These are phyloP conservation scores for Xerocomus potaroensis DNA, from an alignment of 768 basidiomycete species.

Conservation along the genomic window DNA sequence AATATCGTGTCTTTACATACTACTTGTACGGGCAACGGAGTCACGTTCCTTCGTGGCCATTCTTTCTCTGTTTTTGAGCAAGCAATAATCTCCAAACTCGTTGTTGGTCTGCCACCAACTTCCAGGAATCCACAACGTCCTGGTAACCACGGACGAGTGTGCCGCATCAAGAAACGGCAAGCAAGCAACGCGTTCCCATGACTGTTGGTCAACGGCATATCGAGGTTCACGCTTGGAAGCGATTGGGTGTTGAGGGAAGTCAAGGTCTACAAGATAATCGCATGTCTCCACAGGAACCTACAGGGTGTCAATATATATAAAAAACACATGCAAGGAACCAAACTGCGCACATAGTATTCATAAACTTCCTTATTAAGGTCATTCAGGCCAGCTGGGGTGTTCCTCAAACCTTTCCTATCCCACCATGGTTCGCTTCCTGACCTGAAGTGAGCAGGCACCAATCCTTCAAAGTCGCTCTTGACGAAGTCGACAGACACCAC, in stretches of 20 bases:
- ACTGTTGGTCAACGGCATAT: conserved; percentile 57
- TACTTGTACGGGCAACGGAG: conserved; percentile 9
- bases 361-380: conserved; percentile 80
- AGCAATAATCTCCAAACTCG: conserved; percentile 86
- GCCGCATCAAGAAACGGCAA: conserved; percentile 77
- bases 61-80: conserved; percentile 60
- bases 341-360: conserved; percentile 66
- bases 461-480: conserved; percentile 87
- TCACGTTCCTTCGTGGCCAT: conserved; percentile 25
- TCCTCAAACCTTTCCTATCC: conserved; percentile 54
- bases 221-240: conserved; percentile 68
- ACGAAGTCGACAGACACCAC: conserved; percentile 82
- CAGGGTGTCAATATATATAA: conserved; percentile 5
- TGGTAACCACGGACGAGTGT: conserved; percentile 66
- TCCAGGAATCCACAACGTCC: conserved; percentile 80
- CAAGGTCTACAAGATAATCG: conserved; percentile 88
- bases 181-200: conserved; percentile 84
- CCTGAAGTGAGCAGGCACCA: conserved; percentile 80
- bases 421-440: conserved; percentile 26
- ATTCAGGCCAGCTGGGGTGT: conserved; percentile 67
- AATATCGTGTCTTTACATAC: conserved; percentile 5
- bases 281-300: conserved; percentile 72
- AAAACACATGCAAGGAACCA: background rate
- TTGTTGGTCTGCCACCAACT: conserved; percentile 63
- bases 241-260: conserved; percentile 69